Evolutionary conservation across 106 monocot genomes (phyloP).

Genomic region (Cymbidium sinense): DNA sequence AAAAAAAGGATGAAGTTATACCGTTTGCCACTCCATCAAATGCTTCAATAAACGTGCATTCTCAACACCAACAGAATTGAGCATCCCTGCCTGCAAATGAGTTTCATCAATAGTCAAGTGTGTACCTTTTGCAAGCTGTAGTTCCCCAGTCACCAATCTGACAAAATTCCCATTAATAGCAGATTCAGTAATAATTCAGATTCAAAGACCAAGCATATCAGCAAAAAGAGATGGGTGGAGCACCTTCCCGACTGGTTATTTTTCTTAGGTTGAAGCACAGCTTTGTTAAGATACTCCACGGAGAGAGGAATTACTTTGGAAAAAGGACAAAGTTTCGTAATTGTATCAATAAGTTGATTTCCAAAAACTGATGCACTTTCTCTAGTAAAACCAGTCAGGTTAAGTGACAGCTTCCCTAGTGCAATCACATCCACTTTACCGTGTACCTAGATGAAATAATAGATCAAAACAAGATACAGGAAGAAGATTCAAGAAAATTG

Average conservation of each 20-base stretch:
- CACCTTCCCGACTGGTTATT: conserved; percentile 88
- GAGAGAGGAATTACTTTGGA: conserved; percentile 62
- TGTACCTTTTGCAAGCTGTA: conserved; percentile 86
- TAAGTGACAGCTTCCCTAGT: conserved; percentile 76
- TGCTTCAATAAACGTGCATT: conserved; percentile 72
- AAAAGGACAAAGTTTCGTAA: conserved; percentile 58
- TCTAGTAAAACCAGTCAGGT: conserved; percentile 76
- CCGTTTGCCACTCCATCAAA: conserved; percentile 76
- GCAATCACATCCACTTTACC: conserved; percentile 59
- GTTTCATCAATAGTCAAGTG: conserved; percentile 93
- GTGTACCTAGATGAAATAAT: conserved; percentile 40
- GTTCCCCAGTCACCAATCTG: conserved; percentile 69
- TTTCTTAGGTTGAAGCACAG: conserved; percentile 68
- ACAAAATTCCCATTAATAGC: background rate
- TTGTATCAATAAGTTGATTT: conserved; percentile 22
- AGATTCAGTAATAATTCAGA: background rate
- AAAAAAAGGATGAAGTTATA: conserved; percentile 13
- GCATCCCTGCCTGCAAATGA: conserved; percentile 49
- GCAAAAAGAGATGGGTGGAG: background rate
- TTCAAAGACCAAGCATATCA: background rate
- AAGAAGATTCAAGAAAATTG: background rate
- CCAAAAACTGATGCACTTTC: conserved; percentile 86
- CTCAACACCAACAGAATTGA: conserved; percentile 78
- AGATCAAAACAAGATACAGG: background rate
- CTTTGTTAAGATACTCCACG: conserved; percentile 76